Conservation (phyloP, 2,329 filamentous ascomycete genomes). For the Phaeosphaeriaceae sp. region DNA sequence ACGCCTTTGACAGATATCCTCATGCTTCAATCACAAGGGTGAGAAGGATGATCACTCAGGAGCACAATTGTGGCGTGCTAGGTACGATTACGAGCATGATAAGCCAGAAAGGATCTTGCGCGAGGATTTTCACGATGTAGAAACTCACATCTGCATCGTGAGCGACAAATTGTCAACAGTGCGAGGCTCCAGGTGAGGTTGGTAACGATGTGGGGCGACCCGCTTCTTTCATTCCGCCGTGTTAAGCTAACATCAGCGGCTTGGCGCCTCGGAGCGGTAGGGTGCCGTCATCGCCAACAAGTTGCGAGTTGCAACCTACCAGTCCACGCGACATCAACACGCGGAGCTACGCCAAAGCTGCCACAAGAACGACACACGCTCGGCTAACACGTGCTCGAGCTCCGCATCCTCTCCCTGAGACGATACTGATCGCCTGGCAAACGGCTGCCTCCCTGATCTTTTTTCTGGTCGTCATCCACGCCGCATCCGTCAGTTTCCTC, state of each 20-base stretch:
- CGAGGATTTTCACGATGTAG: too few species aligned
- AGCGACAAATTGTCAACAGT: background rate
- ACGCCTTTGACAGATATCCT: too few species aligned
- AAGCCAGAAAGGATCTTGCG: too few species aligned
- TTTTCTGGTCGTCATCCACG: background rate
- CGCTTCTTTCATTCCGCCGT: background rate
- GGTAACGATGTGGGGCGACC: background rate
- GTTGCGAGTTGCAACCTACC: slow-evolving; percentile 7
- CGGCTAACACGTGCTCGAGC: background rate
- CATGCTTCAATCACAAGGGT: background rate
- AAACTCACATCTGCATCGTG: too few species aligned
- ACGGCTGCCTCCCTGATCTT: background rate
- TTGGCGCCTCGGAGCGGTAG: slow-evolving; percentile 17
- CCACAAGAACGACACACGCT: background rate
- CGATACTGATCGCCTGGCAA: background rate
- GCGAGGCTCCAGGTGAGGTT: background rate
- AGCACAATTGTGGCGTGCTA: too few species aligned
- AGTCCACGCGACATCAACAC: slow-evolving; percentile 21
- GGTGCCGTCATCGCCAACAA: slow-evolving; percentile 23
- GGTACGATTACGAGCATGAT: too few species aligned
- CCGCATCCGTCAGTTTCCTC: slow-evolving; percentile 8
- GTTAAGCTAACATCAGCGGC: slow-evolving; percentile 4
- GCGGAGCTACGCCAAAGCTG: background rate
- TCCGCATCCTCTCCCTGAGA: background rate
- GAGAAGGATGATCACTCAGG: background rate